phyloP scores from a whole-genome alignment of 1,284 basidiomycete genomes.

The Uromyces viciae-fabae region DNA sequence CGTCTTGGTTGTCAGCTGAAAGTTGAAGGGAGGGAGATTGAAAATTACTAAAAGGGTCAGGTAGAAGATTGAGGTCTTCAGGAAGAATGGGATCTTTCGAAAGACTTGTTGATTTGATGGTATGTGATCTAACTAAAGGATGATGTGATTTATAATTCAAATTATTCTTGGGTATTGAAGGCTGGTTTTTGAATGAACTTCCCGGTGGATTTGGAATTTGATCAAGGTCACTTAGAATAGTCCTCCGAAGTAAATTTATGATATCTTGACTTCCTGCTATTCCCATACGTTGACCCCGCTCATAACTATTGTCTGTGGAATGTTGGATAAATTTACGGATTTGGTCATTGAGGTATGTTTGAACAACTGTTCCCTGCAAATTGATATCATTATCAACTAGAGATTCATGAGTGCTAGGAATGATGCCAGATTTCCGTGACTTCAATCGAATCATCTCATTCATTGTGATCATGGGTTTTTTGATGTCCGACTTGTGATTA shows the following conservation, averaged over 20 bases:
- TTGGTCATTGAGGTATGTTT: not conserved
- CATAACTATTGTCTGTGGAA: too few relatives aligned
- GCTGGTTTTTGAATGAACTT: not conserved
- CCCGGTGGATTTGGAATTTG: not conserved
- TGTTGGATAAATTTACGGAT: conserved; percentile 4
- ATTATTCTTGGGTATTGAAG: not conserved
- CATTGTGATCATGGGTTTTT: conserved; percentile 28
- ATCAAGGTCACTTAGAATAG: not conserved
- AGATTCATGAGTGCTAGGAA: not conserved
- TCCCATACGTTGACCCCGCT: not conserved
- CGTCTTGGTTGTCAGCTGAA: not conserved
- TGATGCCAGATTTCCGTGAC: not conserved
- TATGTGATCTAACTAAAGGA: too few relatives aligned
- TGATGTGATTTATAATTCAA: too few relatives aligned
- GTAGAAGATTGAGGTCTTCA: too few relatives aligned
- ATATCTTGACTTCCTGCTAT: not conserved
- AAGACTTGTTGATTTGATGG: too few relatives aligned
- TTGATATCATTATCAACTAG: not conserved
- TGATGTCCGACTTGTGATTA: not conserved
- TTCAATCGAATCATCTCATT: conserved; percentile 11
- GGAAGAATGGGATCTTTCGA: not conserved
- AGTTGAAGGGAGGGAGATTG: too few relatives aligned
- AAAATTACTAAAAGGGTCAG: too few relatives aligned
- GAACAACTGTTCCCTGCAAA: not conserved
- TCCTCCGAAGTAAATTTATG: not conserved